phyloP scores from a whole-genome alignment of 1,139 yeast species.

The Pneumocystis jirovecii region DNA sequence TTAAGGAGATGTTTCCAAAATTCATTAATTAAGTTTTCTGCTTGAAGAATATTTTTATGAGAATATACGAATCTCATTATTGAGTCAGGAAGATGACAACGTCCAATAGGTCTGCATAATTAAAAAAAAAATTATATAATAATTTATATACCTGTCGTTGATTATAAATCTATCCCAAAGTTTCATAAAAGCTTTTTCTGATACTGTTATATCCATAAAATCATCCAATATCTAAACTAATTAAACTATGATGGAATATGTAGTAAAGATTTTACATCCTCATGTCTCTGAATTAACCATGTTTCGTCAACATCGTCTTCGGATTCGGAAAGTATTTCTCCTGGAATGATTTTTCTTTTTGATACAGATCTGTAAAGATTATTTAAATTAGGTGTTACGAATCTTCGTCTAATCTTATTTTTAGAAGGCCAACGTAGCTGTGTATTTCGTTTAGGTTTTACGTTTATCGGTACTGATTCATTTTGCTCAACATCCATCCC shows the following conservation, averaged over 20 bases:
- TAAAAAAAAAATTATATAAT: neutral
- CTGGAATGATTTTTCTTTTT: conserved; percentile 9
- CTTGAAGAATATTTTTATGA: conserved; percentile 8
- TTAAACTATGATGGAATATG: neutral
- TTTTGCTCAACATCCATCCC: neutral
- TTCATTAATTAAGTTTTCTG: conserved; percentile 5
- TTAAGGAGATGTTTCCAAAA: conserved; percentile 14
- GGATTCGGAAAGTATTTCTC: conserved; percentile 13
- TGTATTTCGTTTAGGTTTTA: conserved; percentile 2
- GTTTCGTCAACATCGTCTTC: conserved; percentile 14
- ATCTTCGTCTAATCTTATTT: conserved; percentile 7
- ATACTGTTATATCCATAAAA: conserved; percentile 12
- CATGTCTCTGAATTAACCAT: conserved; percentile 13
- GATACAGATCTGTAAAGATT: conserved; percentile 11
- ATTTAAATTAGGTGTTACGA: conserved; percentile 9
- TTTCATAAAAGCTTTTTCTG: conserved; percentile 12
- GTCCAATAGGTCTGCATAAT: conserved; percentile 8
- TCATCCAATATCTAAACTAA: conserved; percentile 12
- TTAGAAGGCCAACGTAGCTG: conserved; percentile 6
- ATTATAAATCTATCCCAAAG: conserved; percentile 14
- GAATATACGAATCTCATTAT: conserved; percentile 12
- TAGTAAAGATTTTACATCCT: conserved; percentile 6
- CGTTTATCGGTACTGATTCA: neutral
- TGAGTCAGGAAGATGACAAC: conserved; percentile 12
- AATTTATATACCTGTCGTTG: conserved; percentile 6